Evolutionary conservation across 768 basidiomycete genomes (phyloP).

Genomic region (Strobilomyces dryophilus): DNA sequence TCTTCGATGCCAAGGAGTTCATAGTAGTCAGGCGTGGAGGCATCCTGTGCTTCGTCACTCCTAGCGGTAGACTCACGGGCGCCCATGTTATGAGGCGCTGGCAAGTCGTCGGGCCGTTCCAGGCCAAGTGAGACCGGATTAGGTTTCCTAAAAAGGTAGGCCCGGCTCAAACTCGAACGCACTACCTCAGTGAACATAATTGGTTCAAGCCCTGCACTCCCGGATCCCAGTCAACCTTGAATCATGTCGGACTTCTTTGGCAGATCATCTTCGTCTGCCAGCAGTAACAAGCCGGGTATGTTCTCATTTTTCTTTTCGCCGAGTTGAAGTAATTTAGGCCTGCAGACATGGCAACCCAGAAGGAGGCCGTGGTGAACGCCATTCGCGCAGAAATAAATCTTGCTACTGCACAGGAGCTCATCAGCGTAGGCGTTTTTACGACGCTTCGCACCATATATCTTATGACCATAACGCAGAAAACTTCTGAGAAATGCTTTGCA

Average conservation of each 20-base stretch:
- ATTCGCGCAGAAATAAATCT: constrained; percentile 69
- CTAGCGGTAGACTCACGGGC: constrained; percentile 59
- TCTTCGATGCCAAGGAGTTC: constrained; percentile 77
- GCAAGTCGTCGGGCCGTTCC: neutral
- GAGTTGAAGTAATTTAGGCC: neutral
- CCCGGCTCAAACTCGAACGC: neutral
- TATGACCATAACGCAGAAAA: constrained; percentile 47
- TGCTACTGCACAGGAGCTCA: constrained; percentile 75
- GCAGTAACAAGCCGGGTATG: constrained; percentile 24
- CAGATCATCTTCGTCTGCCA: constrained; percentile 36
- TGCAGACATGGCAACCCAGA: constrained; percentile 35
- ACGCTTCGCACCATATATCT: neutral
- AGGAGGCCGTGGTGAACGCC: constrained; percentile 51
- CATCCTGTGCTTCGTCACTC: constrained; percentile 22
- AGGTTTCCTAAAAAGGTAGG: constrained; percentile 12
- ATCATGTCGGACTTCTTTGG: constrained; percentile 53
- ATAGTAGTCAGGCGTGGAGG: constrained; percentile 65
- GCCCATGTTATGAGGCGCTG: constrained; percentile 46
- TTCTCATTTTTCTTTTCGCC: neutral
- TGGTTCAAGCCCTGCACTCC: neutral
- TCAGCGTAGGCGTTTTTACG: constrained; percentile 49
- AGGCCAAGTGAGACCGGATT: neutral
- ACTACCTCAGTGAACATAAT: neutral
- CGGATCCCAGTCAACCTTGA: neutral
- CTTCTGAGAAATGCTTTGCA: constrained; percentile 70